Base-by-base conservation (phyloP, 345 rosid species). In the Eucalyptus shirleyi region DNA sequence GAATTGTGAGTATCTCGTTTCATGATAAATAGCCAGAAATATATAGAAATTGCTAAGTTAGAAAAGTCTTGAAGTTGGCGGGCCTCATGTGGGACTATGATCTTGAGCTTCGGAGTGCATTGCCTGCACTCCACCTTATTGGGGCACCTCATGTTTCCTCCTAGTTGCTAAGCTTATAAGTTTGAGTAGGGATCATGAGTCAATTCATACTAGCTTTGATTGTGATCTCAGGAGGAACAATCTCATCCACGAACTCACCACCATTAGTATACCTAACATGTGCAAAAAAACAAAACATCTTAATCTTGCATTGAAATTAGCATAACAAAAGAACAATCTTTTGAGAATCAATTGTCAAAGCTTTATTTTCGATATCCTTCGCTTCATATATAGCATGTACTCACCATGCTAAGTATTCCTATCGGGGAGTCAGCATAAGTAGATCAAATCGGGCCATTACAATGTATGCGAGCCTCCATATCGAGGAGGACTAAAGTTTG, bases 261-360 rank as follows among this genome's bases (percentile, higher is more conserved):
- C 62, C 62, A 23, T 24, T 1, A 24, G 30, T 10, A 56, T 24
- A 56, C 62, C 30, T 10, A 56, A 9, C 13, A 1, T 4, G 62
- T 24, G 62, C 62, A 11, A 26, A 56, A 4, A 9, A 56, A 56
- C 30, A 23, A 23, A 56, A 56, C 30, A 10, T 56, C 62, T 56
- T 56, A 56, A 56, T 56, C 62, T 24, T 24, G 30, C 14, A 2
- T 67, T 3, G 34, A 16, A n/a, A 67, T n/a, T 65, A n/a, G 19
- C 10, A 15, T 0, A 65, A 65, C 77, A 32, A 32, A 56, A 5
- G 2, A 24, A 56, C 13, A 56, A 56, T 11, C 62, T 56, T 24
- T 0, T 2, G 30, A 9, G 14, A 1, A 56, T 28, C n/a, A 12
- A 13, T 30, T 4, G 17, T 28, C 34, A 1, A 8, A 28, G 34